Evolutionary conservation across 176 grass and related monocot genomes (phyloP), one percentile per base, ranked within the genome.

Genomic region (Raddia guianensis): DNA sequence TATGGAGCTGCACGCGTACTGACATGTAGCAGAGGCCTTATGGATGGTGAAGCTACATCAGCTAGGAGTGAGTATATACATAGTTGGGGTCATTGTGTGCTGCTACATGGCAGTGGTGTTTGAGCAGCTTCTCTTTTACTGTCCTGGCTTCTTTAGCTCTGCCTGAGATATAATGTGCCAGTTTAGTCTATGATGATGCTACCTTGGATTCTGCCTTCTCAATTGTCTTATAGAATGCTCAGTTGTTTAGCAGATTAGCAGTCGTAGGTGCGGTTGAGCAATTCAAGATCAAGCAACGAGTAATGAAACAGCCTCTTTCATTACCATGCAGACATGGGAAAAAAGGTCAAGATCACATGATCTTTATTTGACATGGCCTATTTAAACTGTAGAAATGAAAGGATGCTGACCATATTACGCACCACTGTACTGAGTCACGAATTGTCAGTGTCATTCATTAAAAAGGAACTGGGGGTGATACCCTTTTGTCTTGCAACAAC

Each of bases 31-130:
- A 32, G 56, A 53, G 7, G 42, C 57, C 72, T 76, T 32, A 46
- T 70, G 72, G 71, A 85, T 63, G 76, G 82, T 63, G 72, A 89
- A 58, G 66, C 73, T 85, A 77, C 72, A 77, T 82, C 72, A 85
- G 61, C 73, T 89, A 82, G 57, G 65, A 69, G 77, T 85, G 85
- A 27, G 37, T 72, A 84, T 80, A 77, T 77, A 82, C 33, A 51
- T 77, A 57, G 72, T 77, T 78, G 66, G 49, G 49, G 42, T 50
- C 74, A 59, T 34, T 79, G 19, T 47, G 68, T 60, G 60, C 58
- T 72, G 63, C 14, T 78, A 47, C 72, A 63, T 70, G 47, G 11
- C 71, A 40, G 55, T 82, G 64, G 35, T 70, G 66, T 77, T 71
- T 76, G 57, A 77, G 65, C 66, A 82, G 66, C 49, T 72, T 49